phyloP scores from a whole-genome alignment of 805 yeast genomes.

The Lipomyces lipofer region DNA sequence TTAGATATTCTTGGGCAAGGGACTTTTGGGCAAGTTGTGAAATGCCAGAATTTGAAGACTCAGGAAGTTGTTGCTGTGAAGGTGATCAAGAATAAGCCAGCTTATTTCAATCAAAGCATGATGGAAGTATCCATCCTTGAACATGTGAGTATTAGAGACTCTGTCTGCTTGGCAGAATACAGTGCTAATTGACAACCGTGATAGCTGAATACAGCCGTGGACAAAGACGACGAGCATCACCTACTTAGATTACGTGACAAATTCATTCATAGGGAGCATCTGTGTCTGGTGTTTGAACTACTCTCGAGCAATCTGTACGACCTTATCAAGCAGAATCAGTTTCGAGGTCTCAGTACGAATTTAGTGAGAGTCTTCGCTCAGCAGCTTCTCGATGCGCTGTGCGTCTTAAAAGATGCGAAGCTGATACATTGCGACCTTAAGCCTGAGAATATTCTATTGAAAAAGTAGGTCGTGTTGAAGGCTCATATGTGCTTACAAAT shows the following conservation, averaged over 20 bases:
- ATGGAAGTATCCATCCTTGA: slow-evolving; percentile 88
- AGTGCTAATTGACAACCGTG: no score
- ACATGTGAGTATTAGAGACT: slow-evolving; percentile 39
- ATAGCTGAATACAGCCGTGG: slow-evolving; percentile 64
- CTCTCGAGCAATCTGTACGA: slow-evolving; percentile 87
- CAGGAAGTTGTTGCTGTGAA: slow-evolving; percentile 92
- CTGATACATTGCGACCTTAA: slow-evolving; percentile 95
- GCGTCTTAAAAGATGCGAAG: slow-evolving; percentile 76
- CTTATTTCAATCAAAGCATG: slow-evolving; percentile 84
- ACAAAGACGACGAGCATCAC: slow-evolving; percentile 69
- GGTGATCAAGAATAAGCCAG: slow-evolving; percentile 89
- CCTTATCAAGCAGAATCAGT: slow-evolving; percentile 86
- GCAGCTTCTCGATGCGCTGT: slow-evolving; percentile 79
- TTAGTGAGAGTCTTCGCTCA: slow-evolving; percentile 73
- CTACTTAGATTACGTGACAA: slow-evolving; percentile 80
- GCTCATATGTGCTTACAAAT: background rate
- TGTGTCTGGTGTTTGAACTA: slow-evolving; percentile 89
- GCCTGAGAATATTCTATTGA: slow-evolving; percentile 88
- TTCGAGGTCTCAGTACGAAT: slow-evolving; percentile 81
- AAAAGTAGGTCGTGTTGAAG: slow-evolving; percentile 41
- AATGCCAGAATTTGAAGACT: slow-evolving; percentile 76
- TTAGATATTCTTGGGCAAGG: slow-evolving; percentile 93
- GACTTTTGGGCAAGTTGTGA: slow-evolving; percentile 97
- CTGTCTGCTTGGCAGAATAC: background rate
- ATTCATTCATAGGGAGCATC: slow-evolving; percentile 87